Conservation (phyloP, 805 yeast species). For the Pichia thaimueangensis region DNA sequence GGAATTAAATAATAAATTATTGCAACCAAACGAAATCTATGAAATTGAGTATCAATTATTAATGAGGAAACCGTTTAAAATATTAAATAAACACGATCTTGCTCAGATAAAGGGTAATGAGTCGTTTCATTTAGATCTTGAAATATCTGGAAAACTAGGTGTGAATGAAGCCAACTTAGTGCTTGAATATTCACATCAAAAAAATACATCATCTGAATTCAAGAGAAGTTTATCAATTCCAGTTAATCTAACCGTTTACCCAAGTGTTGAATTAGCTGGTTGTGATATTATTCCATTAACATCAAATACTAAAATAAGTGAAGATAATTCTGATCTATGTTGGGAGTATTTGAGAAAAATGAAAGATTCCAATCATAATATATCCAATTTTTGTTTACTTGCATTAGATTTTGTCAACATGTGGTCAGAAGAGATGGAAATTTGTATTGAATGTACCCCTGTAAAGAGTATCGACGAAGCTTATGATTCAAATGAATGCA, state of each 20-base stretch:
- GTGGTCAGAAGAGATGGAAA: conserved; percentile 58
- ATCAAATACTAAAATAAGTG: conserved; percentile 25
- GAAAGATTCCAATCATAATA: conserved; percentile 26
- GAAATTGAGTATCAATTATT: conserved; percentile 68
- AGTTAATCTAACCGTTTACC: conserved; percentile 59
- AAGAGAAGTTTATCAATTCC: conserved; percentile 62
- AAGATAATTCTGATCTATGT: conserved; percentile 20
- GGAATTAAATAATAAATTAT: conserved; percentile 39
- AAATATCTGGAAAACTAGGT: conserved; percentile 66
- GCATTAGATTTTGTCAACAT: conserved; percentile 75
- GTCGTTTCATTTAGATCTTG: conserved; percentile 43
- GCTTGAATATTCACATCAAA: conserved; percentile 54
- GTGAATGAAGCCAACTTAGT: conserved; percentile 58
- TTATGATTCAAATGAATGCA: conserved; percentile 17
- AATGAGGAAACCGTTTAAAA: conserved; percentile 49
- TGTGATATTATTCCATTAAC: conserved; percentile 65
- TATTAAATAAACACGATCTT: conserved; percentile 42
- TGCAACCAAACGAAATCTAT: conserved; percentile 58
- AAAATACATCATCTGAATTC: conserved; percentile 23
- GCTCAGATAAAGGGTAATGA: conserved; percentile 34
- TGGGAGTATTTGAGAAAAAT: conserved; percentile 31
- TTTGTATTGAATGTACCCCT: conserved; percentile 26
- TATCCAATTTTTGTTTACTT: conserved; percentile 53
- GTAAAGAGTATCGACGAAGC: conserved; percentile 14
- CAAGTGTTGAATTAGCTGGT: conserved; percentile 68